phyloP scores from a whole-genome alignment of 495 filamentous ascomycete species.

The Neurospora sp. region DNA sequence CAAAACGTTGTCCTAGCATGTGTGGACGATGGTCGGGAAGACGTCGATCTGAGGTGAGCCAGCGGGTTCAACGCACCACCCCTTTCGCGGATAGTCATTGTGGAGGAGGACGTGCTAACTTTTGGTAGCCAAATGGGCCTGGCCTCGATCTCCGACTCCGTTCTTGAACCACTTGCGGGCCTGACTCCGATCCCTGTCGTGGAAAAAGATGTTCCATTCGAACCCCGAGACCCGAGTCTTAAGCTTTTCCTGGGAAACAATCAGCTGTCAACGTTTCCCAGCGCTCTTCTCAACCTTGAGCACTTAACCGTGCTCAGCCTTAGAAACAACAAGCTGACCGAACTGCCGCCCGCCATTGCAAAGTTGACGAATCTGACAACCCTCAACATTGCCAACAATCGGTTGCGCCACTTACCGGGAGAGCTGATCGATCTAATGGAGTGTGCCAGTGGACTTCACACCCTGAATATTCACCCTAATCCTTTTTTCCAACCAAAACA shows the following conservation, averaged over 20 bases:
- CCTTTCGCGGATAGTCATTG: not conserved
- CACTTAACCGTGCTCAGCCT: slow-evolving; percentile 60
- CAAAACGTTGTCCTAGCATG: slow-evolving; percentile 39
- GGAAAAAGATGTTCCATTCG: slow-evolving; percentile 26
- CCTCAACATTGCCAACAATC: slow-evolving; percentile 63
- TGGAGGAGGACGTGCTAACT: not conserved
- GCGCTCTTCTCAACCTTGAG: slow-evolving; percentile 42
- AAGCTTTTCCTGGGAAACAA: slow-evolving; percentile 58
- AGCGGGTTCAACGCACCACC: not conserved
- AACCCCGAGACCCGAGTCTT: slow-evolving; percentile 40
- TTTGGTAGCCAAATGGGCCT: slow-evolving; percentile 23
- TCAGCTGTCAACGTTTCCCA: slow-evolving; percentile 39
- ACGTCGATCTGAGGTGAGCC: slow-evolving; percentile 57
- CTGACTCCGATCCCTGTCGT: slow-evolving; percentile 43
- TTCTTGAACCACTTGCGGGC: slow-evolving; percentile 47
- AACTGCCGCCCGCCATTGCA: slow-evolving; percentile 56
- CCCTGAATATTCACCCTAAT: slow-evolving; percentile 37
- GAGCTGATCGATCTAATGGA: slow-evolving; percentile 55
- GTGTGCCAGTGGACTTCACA: slow-evolving; percentile 23
- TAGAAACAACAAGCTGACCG: slow-evolving; percentile 55
- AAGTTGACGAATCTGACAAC: slow-evolving; percentile 51
- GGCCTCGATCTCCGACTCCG: slow-evolving; percentile 30
- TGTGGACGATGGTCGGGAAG: slow-evolving; percentile 49
- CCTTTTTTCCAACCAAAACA: slow-evolving; percentile 30
- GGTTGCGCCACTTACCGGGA: slow-evolving; percentile 57